These are phyloP conservation scores for Leccinum variabile DNA, from an alignment of 1,284 basidiomycete species.

Conservation along the genomic window DNA sequence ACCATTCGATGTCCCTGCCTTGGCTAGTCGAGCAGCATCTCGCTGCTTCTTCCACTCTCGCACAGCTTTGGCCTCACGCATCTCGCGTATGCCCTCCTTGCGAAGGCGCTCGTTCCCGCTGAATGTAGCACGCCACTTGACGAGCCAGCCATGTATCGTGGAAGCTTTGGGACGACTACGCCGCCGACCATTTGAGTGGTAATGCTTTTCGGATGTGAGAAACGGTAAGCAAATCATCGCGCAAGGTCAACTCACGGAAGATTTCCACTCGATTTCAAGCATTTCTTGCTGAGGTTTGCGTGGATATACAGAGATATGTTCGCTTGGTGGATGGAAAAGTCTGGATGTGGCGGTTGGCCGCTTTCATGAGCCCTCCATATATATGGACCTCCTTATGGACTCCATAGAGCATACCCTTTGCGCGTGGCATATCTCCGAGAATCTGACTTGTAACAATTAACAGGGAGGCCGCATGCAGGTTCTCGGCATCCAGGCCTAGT, in stretches of 20 bases:
- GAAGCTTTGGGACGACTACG: conserved; percentile 56
- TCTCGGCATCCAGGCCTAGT: background rate
- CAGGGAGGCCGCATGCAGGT: background rate
- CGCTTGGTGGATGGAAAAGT: conserved; percentile 10
- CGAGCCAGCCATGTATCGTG: conserved; percentile 72
- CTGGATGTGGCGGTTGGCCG: conserved; percentile 13
- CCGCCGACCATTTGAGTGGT: conserved; percentile 49
- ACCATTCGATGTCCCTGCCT: conserved; percentile 12
- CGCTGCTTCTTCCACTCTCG: conserved; percentile 28
- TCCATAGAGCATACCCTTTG: conserved; percentile 17
- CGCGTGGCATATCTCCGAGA: conserved; percentile 22
- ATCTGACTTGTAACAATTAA: conserved; percentile 3
- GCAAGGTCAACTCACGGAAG: conserved; percentile 30
- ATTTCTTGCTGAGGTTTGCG: conserved; percentile 11
- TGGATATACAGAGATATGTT: conserved; percentile 6
- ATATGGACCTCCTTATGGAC: conserved; percentile 21
- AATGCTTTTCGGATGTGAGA: conserved; percentile 35
- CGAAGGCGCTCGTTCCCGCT: conserved; percentile 63
- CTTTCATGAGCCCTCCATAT: conserved; percentile 16
- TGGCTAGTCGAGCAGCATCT: conserved; percentile 26
- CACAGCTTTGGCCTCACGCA: conserved; percentile 49
- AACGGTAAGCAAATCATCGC: conserved; percentile 2
- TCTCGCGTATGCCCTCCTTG: conserved; percentile 48
- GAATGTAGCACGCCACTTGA: conserved; percentile 75
- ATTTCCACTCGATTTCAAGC: conserved; percentile 46